Evolutionary conservation across 768 basidiomycete genomes (phyloP), one percentile per base, ranked within the genome.

Genomic region (Mycena albidolilacea): DNA sequence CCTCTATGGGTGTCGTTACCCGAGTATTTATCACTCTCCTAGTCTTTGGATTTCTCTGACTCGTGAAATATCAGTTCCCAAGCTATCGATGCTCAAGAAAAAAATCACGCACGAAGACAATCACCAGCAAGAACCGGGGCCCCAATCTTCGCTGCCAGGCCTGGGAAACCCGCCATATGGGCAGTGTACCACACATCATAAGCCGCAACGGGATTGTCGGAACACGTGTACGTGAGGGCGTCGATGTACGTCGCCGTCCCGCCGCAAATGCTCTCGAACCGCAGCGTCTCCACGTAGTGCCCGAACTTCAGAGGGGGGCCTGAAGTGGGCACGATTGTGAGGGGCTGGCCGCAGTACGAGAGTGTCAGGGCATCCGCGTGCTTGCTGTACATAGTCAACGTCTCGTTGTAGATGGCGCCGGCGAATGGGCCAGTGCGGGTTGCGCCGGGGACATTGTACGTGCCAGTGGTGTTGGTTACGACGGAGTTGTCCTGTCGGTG

Each of bases 161-260:
- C 48, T 3, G 7, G 15, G 17, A 69, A 71, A 2, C 43, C 19
- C 6, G 6, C 0, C 60, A 19, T 8, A 57, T 69, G 74, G 7
- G 38, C 0, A 1, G 35, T 35, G 23, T 68, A 64, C 67, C 57
- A 69, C 2, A 30, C 9, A 58, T 61, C 38, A 35, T 75, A 69
- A 21, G 48, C 50, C 23, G 7, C 30, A 0, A 11, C 21, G 30
- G 58, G 48, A n/a, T 63, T 37, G 9, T 59, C 41, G n/a, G 55
- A 52, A 55, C 75, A 76, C 3, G 37, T 1, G 17, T 67, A 61
- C 4, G 66, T 48, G 30, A 71, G 15, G n/a, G 65, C 14, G 21
- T 76, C 75, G 52, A 76, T 71, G 23, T 68, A 76, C 7, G 75
- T 76, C 30, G 72, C 72, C 35, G 3, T 19, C 6, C 72, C 69